Percentiles rank a stretch among this genome's conserved stretches.
Conservation (phyloP, 768 basidiomycete genomes). For the Hygrophorus russula region DNA sequence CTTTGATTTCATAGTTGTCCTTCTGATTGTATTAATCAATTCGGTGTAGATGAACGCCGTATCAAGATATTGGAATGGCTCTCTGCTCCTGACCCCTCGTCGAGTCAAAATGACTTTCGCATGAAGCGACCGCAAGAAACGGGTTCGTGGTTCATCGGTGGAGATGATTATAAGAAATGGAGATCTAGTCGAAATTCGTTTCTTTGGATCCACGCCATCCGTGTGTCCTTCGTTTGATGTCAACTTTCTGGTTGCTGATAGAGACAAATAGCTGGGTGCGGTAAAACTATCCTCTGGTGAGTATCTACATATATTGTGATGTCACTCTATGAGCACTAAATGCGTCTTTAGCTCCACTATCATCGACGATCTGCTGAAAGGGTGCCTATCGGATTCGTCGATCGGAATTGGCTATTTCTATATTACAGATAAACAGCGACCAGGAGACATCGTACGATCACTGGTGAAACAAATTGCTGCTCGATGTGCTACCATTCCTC, state of each 20-base stretch:
- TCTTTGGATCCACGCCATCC: background rate
- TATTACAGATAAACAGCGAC: too few species aligned
- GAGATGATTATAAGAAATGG: background rate
- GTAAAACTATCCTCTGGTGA: slow-evolving; percentile 5
- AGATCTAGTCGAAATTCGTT: background rate
- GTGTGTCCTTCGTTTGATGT: background rate
- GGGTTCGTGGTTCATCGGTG: background rate
- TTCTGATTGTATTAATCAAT: background rate
- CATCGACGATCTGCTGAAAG: background rate
- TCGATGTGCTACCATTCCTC: too few species aligned
- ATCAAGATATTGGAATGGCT: background rate
- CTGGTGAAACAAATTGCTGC: too few species aligned
- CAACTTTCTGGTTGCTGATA: background rate
- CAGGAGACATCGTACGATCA: too few species aligned
- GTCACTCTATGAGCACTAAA: background rate
- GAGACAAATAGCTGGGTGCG: too few species aligned
- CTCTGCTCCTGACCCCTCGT: background rate
- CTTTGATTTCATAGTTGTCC: background rate
- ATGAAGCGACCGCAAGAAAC: background rate
- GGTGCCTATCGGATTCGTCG: background rate
- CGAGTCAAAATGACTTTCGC: background rate
- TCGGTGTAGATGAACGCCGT: background rate
- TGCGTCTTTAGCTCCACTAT: background rate
- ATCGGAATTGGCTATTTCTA: slow-evolving; percentile 5
- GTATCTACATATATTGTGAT: background rate